Evolutionary conservation across 2,329 filamentous ascomycete species (phyloP), one percentile per base, ranked within the genome.

Genomic region (Nothopassalora personata): DNA sequence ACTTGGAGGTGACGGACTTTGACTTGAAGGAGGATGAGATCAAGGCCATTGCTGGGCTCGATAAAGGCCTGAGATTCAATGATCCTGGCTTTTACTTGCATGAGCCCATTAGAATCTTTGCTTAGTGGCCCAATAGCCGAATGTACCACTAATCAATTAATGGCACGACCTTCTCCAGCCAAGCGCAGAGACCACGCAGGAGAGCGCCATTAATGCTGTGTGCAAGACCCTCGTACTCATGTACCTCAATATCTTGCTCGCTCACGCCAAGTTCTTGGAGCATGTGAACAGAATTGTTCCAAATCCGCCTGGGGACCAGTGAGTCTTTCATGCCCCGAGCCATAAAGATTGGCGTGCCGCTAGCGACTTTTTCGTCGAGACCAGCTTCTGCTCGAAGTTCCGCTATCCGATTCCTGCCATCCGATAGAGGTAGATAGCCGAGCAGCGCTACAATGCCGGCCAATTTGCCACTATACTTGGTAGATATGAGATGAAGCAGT

Each of bases 191-290:
- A 67, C 81, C 78, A 58, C 74, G 70, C 57, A 81, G 64, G 65
- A 79, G 73, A 6, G 71, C 63, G 7, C 73, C 74, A 52, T 64
- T 70, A 31, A 77, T 73, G 10, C 70, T 70, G 71, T 81, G 79
- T 0, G 73, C 77, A 69, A 81, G 69, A 0, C 76, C 77, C 49
- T 80, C 74, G 66, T 81, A 81, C 61, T 78, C 77, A 53, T 77
- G 71, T 19, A 75, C 64, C 23, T 74, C 73, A 34, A 78, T 62
- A 34, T 63, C 66, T 13, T 72, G 72, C 66, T 76, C 56, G 58
- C 69, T 68, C 31, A 76, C 69, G 1, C 75, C 74, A 48, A 77
- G 63, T 11, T 72, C 72, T 56, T 69, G 67, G 54, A 77, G 66
- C 27, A 69, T 72, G 57, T 77, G 73, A 53, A 74, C 63, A 56